These are phyloP conservation scores for Nelumbo lutea DNA, from an alignment of 164 flowering plant species.

Conservation along the genomic window DNA sequence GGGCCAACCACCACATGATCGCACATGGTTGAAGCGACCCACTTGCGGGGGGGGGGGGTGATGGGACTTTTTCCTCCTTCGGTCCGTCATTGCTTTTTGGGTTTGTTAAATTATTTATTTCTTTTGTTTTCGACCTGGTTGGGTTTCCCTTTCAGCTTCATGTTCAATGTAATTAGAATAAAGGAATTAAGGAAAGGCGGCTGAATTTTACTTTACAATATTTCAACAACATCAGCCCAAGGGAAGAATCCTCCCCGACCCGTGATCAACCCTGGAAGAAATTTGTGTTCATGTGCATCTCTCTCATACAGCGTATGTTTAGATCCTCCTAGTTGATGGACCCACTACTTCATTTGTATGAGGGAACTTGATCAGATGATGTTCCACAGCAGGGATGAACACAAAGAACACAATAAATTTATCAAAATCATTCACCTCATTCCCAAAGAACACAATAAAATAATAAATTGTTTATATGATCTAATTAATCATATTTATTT, in stretches of 20 bases:
- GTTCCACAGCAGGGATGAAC: no score
- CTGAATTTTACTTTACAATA: background rate
- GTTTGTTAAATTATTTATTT: background rate
- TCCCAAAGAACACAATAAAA: no score
- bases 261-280: background rate
- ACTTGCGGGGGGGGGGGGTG: conserved; percentile 34
- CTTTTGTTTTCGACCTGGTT: conserved; percentile 1
- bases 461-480: no score
- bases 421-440: no score
- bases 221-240: background rate
- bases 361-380: background rate
- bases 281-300: background rate
- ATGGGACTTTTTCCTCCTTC: conserved; percentile 5
- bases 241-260: background rate
- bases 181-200: background rate
- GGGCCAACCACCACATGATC: conserved; percentile 75
- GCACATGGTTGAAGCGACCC: conserved; percentile 75
- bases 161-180: background rate
- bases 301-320: background rate
- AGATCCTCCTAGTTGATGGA: background rate
- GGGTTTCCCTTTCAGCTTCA: background rate
- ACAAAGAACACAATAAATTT: no score
- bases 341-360: no score
- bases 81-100: background rate
- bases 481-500: background rate